Evolutionary conservation across 2,329 filamentous ascomycete species (phyloP), one percentile per base, ranked within the genome.

Genomic region (Aspergillus pseudotamarii): DNA sequence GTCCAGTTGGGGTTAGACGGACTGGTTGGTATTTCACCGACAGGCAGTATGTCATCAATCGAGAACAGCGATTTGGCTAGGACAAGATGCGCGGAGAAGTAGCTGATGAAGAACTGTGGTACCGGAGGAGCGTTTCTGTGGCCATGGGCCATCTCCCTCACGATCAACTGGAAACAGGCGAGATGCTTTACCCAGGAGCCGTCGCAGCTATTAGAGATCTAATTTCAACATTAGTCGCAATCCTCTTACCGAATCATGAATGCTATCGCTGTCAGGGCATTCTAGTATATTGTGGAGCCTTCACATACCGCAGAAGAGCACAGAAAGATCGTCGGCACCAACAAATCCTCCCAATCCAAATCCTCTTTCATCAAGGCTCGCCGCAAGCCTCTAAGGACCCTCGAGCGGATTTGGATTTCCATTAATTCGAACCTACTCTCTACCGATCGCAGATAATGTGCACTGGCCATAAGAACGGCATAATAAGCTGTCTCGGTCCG

Each of bases 181-280:
- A 61, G 34, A 57, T 61, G 59, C 16, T 36, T 45, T 41, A 57
- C 54, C 59, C 59, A 61, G 32, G 45, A 50, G 19, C 41, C 53
- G 23, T 61, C 59, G 12, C 59, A 61, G 43, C 59, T 61, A 11
- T 50, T 46, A 8, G 59, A 61, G 16, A 61, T 61, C 59, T 61
- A 21, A 23, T 3, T 9, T 16, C 3, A 50, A 3, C 6, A 2
- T 50, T 4, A 50, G 46, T 30, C 4, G 3, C 3, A 2, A 23
- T 3, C 43, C 6, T 23, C 43, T 3, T 5, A 10, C 10, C 43
- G 5, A 46, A 9, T 6, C 11, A 10, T 28, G 11, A 4, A 6
- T 41, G 8, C 2, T 2, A 41, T n/a, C 8, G n/a, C 3, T 4
- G 16, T 6, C 38, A 10, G 4, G 38, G 38, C 12, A 14, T 16